Base-by-base conservation (phyloP, 257 asterid species). In the Euphrasia confusa region DNA sequence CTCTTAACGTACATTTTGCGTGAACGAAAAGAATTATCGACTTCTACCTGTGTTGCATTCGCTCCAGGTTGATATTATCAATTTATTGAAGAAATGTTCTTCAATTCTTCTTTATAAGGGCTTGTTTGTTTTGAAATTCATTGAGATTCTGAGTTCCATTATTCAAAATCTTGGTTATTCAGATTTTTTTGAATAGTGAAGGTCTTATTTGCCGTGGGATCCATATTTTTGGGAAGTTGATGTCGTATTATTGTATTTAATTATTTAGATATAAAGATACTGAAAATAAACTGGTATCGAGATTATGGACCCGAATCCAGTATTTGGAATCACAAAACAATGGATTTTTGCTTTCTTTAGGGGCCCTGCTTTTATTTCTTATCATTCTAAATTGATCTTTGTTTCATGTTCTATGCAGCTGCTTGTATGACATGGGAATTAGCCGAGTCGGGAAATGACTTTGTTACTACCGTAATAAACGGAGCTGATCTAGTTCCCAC, bases 391-490 rank as follows among this genome's bases (percentile, higher is more conserved):
- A 33, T 44, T 15, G 54, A 67, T 54, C 39, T 57, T 33, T 63
- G 58, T 54, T 60, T 52, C 39, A 17, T 50, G 65, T 30, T 78
- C 64, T 21, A 32, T 81, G 72, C 87, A 93, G 97, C 96, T 78
- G 99, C 97, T 71, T 89, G 97, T 81, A 87, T 93, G 97, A 89
- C 97, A 17, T 93, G 99, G 99, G 97, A 93, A 67, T 78, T 93
- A 68, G 96, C 97, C 15, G 99, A 89, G 72, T 93, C 97, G 0
- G 96, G 97, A 68, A 78, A 72, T 65, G 88, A 81, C 50, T 89
- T 83, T 68, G 69, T 93, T 71, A 85, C 96, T 50, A 65, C 94
- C 2, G 88, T 93, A 48, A 89, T 93, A 65, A 93, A 93, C 66
- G 97, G 96, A 67, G 97, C 99, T 60, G 97, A 93, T 77, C 74